Base-by-base conservation (phyloP, 208 protist species). In the Trypanosomatidae sp. region DNA sequence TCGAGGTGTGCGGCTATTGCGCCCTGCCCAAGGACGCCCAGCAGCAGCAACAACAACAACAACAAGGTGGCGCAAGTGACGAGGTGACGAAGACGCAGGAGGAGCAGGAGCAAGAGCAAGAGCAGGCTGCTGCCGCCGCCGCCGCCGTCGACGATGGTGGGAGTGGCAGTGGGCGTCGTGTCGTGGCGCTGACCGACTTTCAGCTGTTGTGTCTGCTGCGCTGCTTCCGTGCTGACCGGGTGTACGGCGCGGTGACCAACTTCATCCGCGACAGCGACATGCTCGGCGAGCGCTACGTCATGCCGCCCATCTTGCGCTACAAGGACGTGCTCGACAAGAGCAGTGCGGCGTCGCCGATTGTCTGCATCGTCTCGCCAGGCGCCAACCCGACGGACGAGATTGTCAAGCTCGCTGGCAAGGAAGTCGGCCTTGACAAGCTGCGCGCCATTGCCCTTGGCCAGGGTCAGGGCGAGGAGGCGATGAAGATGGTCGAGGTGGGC, bases 291-390 rank as follows among this genome's bases (percentile, higher is more conserved):
- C 54, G 67, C 19, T 98, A 95, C 37, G 94, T 96, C 28, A 88
- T 97, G 52, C 96, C 97, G 39, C 97, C 97, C 19, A 97, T 99
- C 24, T 61, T 98, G 47, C 63, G 79, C 45, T 98, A 97, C 75
- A 90, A 96, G 65, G 84, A 95, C 50, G 89, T 98, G 32, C 93
- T 95, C 27, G 73, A 91, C 33, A 91, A 97, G 71, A 95, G 81
- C 53, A 89, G 88, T 3, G 53, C 76, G 16, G 69, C 71, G 23
- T 89, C 92, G 6, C 98, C 98, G 18, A 94, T 99, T 45, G 92
- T 99, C 5, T 99, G 97, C 62, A 92, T 99, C 45, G 88, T 99
- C 13, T 97, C 90, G 5, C 97, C 97, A 16, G 98, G 98, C 21
- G 94, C 97, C 15, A 98, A 99, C 65, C 98, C 98, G 6, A 94